Base-by-base conservation (phyloP, 106 monocot species). In the Dioscorea dumetorum region DNA sequence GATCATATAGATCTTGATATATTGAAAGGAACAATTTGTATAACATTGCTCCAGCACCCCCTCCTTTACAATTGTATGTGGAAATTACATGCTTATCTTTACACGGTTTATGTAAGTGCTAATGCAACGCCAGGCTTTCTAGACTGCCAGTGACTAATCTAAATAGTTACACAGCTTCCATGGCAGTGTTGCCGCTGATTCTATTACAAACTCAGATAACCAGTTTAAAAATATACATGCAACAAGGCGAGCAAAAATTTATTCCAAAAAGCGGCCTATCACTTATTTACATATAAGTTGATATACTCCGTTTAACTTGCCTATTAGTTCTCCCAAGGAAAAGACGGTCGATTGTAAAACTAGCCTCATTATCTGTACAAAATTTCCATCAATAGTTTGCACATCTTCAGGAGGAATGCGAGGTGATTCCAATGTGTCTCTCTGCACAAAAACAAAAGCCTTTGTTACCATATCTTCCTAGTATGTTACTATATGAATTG, bases 321-420 rank as follows among this genome's bases (percentile, higher is more conserved):
- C 64, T 41, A 0, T 33, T 48, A 48, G 48, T 64, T 19, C 64
- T 18, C 7, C 28, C 17, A 20, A 64, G 16, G 6, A 64, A 64
- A 21, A 8, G 33, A 62, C 62, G 10, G 12, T 13, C n/a, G 41
- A 9, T 64, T 0, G 34, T 2, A 34, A 48, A 0, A 64, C 64
- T 64, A 64, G 12, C 5, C 48, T 16, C 49, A 50, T 66, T 64
- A 24, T 63, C 66, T 66, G 66, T 66, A 66, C 66, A 66, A 66
- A 66, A 66, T 3, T 2, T n/a, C 3, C 41, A 33, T 21, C 21
- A 33, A 64, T 35, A 2, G 15, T 5, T 59, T 8, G 59, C 20
- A n/a, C 18, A n/a, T 48, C 22, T 49, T 66, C 66, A 66, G 8
- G 50, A 66, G 8, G 23, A 49, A 21, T 66, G 20, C 0, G 66